Evolutionary conservation across 1,284 basidiomycete genomes (phyloP), one percentile per base, ranked within the genome.

Genomic region (Schizophyllum commune): DNA sequence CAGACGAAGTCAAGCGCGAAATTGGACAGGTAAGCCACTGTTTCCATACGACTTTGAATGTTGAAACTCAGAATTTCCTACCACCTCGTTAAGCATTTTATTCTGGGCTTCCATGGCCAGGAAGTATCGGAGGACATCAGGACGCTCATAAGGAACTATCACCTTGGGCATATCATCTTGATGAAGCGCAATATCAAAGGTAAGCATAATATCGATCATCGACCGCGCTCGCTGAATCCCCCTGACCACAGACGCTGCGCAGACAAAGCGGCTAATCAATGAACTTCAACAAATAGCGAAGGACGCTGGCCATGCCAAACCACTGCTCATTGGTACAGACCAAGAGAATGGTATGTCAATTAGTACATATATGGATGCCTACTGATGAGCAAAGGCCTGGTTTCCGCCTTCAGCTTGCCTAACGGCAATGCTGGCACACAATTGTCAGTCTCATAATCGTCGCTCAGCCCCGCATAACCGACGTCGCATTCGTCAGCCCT

Each of bases 141-240:
- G 65, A 78, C 72, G 0, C 79, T 89, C 59, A 86, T 88, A 58
- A 72, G 71, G 52, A 79, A 86, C 56, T 88, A 88, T 72, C 73
- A 83, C 69, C 74, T 88, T 57, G 87, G 86, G 5, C 82, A 80
- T 68, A 75, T 89, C 19, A 89, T 89, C 62, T 73, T 88, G 51
- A 85, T 88, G 81, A 87, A 80, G 68, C 74, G 86, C 55, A 89
- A 89, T 64, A 77, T 89, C 1, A 71, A 77, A 68, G 80, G 85
- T 83, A 55, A 58, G 73, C 61, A 17, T 32, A n/a, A 58, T 17
- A 52, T 39, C 9, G 3, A 47, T 47, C 57, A 7, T 62, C 52
- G 20, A 33, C 32, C 21, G 17, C 8, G 4, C 55, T 11, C 19
- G 8, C 19, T 21, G 19, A 55, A 9, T 53, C n/a, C 52, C 32